Evolutionary conservation across 768 basidiomycete genomes (phyloP), one percentile per base, ranked within the genome.

Genomic region (Scleroderma bovista): DNA sequence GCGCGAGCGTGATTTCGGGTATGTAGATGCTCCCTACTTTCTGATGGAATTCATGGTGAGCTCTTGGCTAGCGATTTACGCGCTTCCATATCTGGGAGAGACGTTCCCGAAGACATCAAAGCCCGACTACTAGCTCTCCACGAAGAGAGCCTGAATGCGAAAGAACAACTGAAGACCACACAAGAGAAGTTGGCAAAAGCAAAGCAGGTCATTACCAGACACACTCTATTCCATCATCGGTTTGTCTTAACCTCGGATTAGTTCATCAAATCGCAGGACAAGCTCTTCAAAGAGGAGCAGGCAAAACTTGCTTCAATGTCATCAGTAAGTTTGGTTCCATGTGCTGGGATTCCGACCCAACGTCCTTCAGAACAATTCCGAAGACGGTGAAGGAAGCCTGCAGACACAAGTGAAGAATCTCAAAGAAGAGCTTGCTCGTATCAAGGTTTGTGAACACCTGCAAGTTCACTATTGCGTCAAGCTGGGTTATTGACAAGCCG

Each of bases 181-280:
- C 78, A 82, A 50, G 88, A 90, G 53, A 92, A 93, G 64, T 73
- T 97, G 38, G 63, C 72, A 52, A 93, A 92, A 64, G 91, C 92
- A 5, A 84, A 83, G 58, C 74, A 77, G 60, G 89, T 89, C 63
- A 50, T 73, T n/a, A 23, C 24, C 15, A n/a, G 15, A 8, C 51
- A 7, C 11, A 47, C 22, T 11, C 32, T 10, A 16, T 24, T n/a
- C n/a, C 7, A 34, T 6, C 48, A 29, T 32, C 19, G 9, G 2
- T 33, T 17, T 10, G 20, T 44, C 20, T 32, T 15, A 36, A 52
- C 34, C n/a, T 20, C 50, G 15, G 17, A 47, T 17, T 59, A 94
- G 89, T 93, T 95, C 67, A 92, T 97, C 72, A 92, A 91, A 64
- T 77, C 83, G 29, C 93, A 95, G 65, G 93, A 96, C 69, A 88